Percentiles rank a stretch among this genome's conserved stretches.
phyloP scores from a whole-genome alignment of 1,139 yeast genomes.

The Saccharomycopsis hybrid region DNA sequence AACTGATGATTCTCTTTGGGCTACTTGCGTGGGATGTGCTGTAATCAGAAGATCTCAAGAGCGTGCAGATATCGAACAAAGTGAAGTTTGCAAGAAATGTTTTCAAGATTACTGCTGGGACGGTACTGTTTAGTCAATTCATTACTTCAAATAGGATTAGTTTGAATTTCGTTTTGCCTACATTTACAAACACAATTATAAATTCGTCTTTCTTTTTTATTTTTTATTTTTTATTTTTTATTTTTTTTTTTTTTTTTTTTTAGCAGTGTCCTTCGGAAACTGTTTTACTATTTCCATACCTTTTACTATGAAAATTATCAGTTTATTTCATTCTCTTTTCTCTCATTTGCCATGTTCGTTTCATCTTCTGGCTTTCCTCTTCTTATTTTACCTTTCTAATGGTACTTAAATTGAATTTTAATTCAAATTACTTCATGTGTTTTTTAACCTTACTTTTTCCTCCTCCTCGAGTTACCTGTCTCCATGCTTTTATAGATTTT shows the following conservation, averaged over 20 bases:
- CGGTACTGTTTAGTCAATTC: constrained; percentile 35
- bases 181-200: neutral
- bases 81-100: constrained; percentile 70
- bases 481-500: no score
- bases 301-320: no score
- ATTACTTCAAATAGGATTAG: no score
- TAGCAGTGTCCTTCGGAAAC: no score
- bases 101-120: constrained; percentile 81
- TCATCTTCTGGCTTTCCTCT: neutral
- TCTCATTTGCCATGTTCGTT: neutral
- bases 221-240: no score
- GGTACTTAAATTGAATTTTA: no score
- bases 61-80: constrained; percentile 52
- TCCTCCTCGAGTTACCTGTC: no score
- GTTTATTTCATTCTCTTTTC: neutral
- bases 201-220: neutral
- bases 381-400: no score
- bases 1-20: constrained; percentile 68
- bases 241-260: no score
- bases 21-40: constrained; percentile 84
- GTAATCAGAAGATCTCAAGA: constrained; percentile 78
- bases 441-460: no score
- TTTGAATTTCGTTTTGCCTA: neutral
- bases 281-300: no score
- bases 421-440: no score